Base-by-base conservation (phyloP, 768 basidiomycete genomes). In the Podaxis sp. region DNA sequence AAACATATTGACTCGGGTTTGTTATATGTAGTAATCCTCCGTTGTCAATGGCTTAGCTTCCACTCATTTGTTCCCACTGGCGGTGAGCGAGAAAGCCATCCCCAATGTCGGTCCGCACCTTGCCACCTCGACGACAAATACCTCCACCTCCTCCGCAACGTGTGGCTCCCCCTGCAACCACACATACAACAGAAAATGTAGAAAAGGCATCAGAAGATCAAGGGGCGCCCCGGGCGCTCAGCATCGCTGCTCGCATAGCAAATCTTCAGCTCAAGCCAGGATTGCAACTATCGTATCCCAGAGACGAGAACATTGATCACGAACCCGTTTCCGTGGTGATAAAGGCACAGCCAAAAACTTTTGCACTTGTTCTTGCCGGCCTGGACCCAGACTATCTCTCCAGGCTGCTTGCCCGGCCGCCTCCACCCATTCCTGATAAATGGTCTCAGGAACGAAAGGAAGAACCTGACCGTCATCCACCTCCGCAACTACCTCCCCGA, bases 161-260 rank as follows among this genome's bases (percentile, higher is more conserved):
- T 57, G 65, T 19, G 2, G 55, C 24, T 1, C 24, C 46, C 13
- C 56, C 59, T 53, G 57, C 66, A 47, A 46, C 40, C 15, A 46
- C 43, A 19, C 17, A 63, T 51, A 58, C 22, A 24, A 33, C 51
- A 49, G 59, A 7, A 36, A 24, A 37, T 9, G 37, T 12, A 4
- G 37, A 50, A 50, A 22, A 24, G 15, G 38, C 38, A 29, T 12
- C 25, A 55, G n/a, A 56, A 55, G n/a, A 47, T 12, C 4, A 33
- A 33, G 9, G 33, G 7, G 33, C 47, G 49, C 1, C 64, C 63
- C 7, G 47, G 24, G 40, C 17, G 5, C 24, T 57, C 37, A 67
- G 71, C 11, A 72, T 77, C 59, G 71, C 72, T 46, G 72, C 73
- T 46, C 68, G 74, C 27, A 75, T 77, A 46, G 73, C 74, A 3